Base-by-base conservation (phyloP, 768 basidiomycete species). In the Tephrocybe rancida region DNA sequence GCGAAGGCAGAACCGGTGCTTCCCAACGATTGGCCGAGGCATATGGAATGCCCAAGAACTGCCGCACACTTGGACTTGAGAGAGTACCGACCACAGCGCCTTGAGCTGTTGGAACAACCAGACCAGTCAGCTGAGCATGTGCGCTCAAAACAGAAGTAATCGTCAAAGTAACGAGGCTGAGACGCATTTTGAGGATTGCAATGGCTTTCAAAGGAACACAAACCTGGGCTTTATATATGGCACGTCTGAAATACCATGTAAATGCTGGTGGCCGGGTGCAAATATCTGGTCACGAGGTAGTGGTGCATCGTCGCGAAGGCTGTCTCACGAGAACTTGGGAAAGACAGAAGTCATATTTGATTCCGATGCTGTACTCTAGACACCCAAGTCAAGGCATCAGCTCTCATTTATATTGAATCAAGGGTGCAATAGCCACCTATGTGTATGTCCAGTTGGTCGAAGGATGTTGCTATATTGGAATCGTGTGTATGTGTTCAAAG, bases 41-140 rank as follows among this genome's bases (percentile, higher is more conserved):
- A 52, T 63, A 75, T 0, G 73, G 72, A 16, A 75, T 60, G 24
- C 73, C 73, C 2, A 73, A 64, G 54, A 72, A 73, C 34, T 66
- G 68, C n/a, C 70, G 67, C 3, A 75, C 72, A 10, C 52, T 60
- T 7, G 68, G 59, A n/a, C 57, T 38, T 7, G 50, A 53, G 10
- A 64, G 52, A 8, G 65, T 66, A 1, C 72, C 72, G 48, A 60
- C 32, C 19, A 73, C 71, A 29, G 47, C 44, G 1, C 72, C 73
- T 54, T 72, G 68, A n/a, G 57, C 54, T 1, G 73, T 73, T 24
- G 59, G 32, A 8, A 72, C 67, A 7, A 59, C 50, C 29, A 69
- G 47, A 6, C 68, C 68, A 30, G 37, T 43, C 22, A 26, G 34
- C 27, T 46, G 50, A 38, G 56, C 50, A 19, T 35, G 21, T 34